phyloP scores from a whole-genome alignment of 2,329 filamentous ascomycete genomes.

The Drechslerella coelobrocha region DNA sequence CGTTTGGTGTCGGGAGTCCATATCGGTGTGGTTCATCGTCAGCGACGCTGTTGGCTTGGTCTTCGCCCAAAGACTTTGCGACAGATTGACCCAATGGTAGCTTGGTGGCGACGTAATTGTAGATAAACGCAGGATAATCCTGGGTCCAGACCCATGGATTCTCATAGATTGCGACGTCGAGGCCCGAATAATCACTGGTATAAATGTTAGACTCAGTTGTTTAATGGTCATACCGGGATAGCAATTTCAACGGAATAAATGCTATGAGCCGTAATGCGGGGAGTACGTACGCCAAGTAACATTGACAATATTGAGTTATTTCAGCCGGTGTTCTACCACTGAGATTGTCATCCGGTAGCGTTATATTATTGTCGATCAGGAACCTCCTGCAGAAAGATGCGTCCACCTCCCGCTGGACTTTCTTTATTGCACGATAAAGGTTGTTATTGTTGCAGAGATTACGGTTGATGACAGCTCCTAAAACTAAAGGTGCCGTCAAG shows the following conservation, averaged over 20 bases:
- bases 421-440: too few relatives aligned
- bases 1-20: neutral
- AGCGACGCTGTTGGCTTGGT: neutral
- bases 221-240: neutral
- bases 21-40: neutral
- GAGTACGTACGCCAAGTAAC: neutral
- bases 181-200: conserved; percentile 1
- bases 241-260: neutral
- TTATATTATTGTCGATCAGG: neutral
- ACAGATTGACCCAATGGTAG: neutral
- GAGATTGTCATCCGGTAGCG: neutral
- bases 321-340: neutral
- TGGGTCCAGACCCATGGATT: neutral
- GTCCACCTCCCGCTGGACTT: too few relatives aligned
- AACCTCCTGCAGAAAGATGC: neutral
- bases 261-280: neutral
- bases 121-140: neutral
- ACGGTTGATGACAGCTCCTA: too few relatives aligned
- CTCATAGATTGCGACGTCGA: conserved; percentile 4
- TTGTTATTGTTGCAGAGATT: too few relatives aligned
- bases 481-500: too few relatives aligned
- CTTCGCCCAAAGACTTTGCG: neutral
- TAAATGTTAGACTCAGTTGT: neutral
- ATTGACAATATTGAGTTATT: neutral
- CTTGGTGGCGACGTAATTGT: neutral